These are phyloP conservation scores for Berkeleyomyces rouxiae DNA, from an alignment of 2,329 filamentous ascomycete species.

Conservation along the genomic window DNA sequence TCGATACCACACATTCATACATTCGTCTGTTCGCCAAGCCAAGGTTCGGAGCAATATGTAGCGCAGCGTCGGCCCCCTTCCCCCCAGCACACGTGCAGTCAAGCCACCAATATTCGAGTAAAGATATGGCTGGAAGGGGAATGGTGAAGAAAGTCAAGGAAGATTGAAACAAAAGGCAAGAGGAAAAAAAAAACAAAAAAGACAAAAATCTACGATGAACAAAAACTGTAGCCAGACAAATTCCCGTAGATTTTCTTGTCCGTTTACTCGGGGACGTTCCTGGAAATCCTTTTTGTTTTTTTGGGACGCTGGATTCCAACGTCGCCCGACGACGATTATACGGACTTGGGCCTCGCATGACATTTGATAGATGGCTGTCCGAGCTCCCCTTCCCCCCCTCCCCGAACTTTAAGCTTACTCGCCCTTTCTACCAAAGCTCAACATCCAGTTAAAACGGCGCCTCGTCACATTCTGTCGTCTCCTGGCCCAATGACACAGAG, in stretches of 20 bases:
- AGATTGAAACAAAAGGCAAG: neutral
- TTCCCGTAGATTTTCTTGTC: neutral
- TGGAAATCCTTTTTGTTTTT: neutral
- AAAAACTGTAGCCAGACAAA: neutral
- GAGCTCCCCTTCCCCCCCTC: neutral
- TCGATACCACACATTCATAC: too few relatives aligned
- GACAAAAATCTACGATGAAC: neutral
- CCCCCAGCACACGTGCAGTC: neutral
- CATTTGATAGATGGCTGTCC: neutral
- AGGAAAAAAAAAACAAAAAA: neutral
- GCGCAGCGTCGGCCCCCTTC: neutral
- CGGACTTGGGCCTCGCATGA: too few relatives aligned
- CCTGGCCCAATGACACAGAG: neutral
- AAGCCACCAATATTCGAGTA: neutral
- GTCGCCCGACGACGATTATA: neutral
- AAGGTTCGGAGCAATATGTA: neutral
- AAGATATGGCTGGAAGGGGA: neutral
- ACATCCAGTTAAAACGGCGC: neutral
- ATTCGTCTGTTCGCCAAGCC: neutral
- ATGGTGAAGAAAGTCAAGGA: neutral
- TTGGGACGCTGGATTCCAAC: neutral
- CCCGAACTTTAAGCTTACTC: neutral
- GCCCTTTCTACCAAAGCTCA: neutral
- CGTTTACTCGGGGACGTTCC: too few relatives aligned
- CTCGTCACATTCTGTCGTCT: neutral